Percentiles rank a stretch among this genome's conserved stretches.
Conservation (phyloP, 768 basidiomycete genomes). For the Calvatia gigantea region DNA sequence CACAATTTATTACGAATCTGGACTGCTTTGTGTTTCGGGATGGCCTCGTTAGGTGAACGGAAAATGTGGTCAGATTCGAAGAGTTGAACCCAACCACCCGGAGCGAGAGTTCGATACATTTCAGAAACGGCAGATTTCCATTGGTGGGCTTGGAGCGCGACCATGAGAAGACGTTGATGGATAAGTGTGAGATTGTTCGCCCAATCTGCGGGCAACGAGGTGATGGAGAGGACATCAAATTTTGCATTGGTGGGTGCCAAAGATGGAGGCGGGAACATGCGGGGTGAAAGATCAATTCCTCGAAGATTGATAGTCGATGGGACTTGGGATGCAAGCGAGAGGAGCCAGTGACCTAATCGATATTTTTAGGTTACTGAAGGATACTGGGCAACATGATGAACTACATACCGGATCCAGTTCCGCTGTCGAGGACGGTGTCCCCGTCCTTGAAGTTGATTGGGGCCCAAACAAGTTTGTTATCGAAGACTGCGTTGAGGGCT, state of each 20-base stretch:
- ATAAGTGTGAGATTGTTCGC: background rate
- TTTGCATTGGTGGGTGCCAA: background rate
- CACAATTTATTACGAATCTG: background rate
- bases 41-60: constrained; percentile 1
- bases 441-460: constrained; percentile 13
- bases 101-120: no score
- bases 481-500: constrained; percentile 10
- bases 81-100: constrained; percentile 12
- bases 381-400: background rate
- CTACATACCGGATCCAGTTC: constrained; percentile 17
- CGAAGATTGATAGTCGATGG: background rate
- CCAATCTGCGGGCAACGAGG: background rate
- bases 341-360: background rate
- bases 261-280: background rate
- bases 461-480: constrained; percentile 13
- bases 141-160: background rate
- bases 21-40: background rate
- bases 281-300: background rate
- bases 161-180: constrained; percentile 1
- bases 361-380: background rate
- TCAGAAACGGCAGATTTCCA: constrained; percentile 12
- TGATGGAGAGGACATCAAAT: background rate
- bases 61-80: no score
- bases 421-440: constrained; percentile 17
- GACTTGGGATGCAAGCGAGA: background rate